Conservation (phyloP, 169 alveolate genomes). For the Eimeria falciformis region DNA sequence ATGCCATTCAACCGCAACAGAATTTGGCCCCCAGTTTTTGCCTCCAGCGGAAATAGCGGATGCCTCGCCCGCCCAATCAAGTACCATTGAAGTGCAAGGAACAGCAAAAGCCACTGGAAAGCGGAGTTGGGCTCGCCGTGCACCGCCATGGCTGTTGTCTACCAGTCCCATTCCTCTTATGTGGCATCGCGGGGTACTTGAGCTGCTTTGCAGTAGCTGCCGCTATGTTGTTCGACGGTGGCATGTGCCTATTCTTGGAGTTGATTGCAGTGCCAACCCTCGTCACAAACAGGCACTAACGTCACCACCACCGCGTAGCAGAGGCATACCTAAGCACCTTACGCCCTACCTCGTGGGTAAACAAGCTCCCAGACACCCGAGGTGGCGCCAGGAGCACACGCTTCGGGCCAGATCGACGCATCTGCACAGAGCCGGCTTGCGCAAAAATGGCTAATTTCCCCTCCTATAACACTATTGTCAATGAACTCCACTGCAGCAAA, state of each 20-base stretch:
- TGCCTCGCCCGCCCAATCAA: too few species aligned
- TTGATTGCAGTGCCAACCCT: conserved; percentile 92
- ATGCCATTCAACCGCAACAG: too few species aligned
- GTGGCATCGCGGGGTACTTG: conserved; percentile 89
- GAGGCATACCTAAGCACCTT: conserved; percentile 91
- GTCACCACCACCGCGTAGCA: conserved; percentile 89
- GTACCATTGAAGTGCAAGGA: too few species aligned
- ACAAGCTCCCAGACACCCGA: conserved; percentile 88
- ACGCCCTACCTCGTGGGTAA: conserved; percentile 87
- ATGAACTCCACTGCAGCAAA: too few species aligned
- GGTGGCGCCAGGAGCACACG: conserved; percentile 77
- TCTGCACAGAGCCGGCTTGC: conserved; percentile 42
- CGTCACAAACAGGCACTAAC: conserved; percentile 90
- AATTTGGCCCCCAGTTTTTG: too few species aligned
- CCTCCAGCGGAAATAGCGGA: too few species aligned
- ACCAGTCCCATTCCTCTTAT: conserved; percentile 58
- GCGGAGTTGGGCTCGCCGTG: too few species aligned
- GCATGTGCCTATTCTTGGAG: conserved; percentile 92
- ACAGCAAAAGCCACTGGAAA: too few species aligned
- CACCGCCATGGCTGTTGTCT: too few species aligned
- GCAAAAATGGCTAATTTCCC: conserved; percentile 49
- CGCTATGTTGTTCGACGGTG: conserved; percentile 90
- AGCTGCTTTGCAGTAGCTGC: conserved; percentile 89
- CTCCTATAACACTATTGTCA: not conserved
- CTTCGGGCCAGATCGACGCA: conserved; percentile 70